These are phyloP conservation scores for Pseudevernia furfuracea DNA, from an alignment of 495 filamentous ascomycete genomes.

Conservation along the genomic window DNA sequence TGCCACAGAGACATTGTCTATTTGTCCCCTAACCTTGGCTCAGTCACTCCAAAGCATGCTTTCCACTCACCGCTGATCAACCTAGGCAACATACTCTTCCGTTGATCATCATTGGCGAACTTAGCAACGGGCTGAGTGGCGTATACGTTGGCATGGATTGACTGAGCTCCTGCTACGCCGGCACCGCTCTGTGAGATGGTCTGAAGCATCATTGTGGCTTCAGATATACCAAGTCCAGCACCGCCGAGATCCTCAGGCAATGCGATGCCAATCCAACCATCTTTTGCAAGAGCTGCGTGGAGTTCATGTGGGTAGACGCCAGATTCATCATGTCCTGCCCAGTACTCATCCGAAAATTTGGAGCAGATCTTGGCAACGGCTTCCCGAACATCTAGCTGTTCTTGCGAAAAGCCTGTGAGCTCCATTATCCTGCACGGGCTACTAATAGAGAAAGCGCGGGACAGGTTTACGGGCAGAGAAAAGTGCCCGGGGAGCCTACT, in stretches of 20 bases:
- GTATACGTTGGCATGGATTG: conserved; percentile 71
- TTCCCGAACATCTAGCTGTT: conserved; percentile 63
- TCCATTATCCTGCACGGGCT: conserved; percentile 50
- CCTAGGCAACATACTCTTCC: conserved; percentile 53
- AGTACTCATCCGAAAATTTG: conserved; percentile 58
- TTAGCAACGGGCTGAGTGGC: conserved; percentile 68
- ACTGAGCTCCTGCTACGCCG: conserved; percentile 69
- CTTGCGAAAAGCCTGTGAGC: conserved; percentile 60
- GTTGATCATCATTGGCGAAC: conserved; percentile 56
- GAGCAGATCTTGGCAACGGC: conserved; percentile 62
- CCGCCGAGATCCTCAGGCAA: conserved; percentile 66
- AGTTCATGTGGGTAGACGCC: conserved; percentile 65
- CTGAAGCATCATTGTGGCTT: conserved; percentile 81
- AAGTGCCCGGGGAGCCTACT: not conserved
- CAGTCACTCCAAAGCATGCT: conserved; percentile 63
- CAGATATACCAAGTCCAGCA: conserved; percentile 66
- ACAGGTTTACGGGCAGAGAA: not conserved
- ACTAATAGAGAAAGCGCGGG: conserved; percentile 11
- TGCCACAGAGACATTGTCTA: not conserved
- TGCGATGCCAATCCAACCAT: conserved; percentile 78
- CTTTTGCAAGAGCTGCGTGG: conserved; percentile 64
- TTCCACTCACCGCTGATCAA: conserved; percentile 62
- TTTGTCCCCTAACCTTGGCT: conserved; percentile 30
- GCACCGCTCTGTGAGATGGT: conserved; percentile 71
- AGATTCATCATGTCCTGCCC: conserved; percentile 60